Percentiles rank a stretch among this genome's conserved stretches.
Conservation (phyloP, 805 yeast species). For the Candida ficus region DNA sequence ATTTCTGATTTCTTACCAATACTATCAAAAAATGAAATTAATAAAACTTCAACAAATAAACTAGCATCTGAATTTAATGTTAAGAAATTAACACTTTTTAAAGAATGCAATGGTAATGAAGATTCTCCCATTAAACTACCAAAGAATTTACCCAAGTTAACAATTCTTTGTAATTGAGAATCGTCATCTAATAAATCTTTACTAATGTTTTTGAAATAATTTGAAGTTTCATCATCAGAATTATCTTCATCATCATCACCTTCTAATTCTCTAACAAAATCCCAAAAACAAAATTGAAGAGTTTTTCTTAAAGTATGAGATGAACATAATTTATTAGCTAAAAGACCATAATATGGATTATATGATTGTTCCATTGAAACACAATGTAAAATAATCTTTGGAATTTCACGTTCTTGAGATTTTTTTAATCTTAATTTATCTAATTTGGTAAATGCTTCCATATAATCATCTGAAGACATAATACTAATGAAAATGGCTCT, state of each 20-base stretch:
- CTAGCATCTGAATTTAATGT: conserved; percentile 54
- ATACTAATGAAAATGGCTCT: conserved; percentile 90
- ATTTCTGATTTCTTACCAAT: conserved; percentile 59
- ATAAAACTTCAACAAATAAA: conserved; percentile 66
- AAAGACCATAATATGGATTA: conserved; percentile 84
- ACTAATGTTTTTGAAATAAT: conserved; percentile 23
- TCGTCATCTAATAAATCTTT: conserved; percentile 43
- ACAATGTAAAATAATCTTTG: conserved; percentile 81
- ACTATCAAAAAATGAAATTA: conserved; percentile 62
- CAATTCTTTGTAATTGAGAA: conserved; percentile 48
- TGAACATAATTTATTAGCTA: conserved; percentile 73
- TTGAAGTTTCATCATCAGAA: conserved; percentile 31
- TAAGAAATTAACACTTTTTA: conserved; percentile 70
- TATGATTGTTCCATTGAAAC: conserved; percentile 74
- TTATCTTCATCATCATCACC: conserved; percentile 40
- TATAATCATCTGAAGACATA: conserved; percentile 90
- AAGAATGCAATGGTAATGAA: conserved; percentile 63
- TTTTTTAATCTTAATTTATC: conserved; percentile 76
- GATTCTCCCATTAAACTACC: conserved; percentile 75
- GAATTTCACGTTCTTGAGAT: conserved; percentile 81
- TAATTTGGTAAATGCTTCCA: conserved; percentile 79
- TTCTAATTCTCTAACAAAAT: conserved; percentile 68
- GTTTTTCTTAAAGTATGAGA: conserved; percentile 73
- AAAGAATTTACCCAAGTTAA: conserved; percentile 76
- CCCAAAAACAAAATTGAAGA: conserved; percentile 89